phyloP scores from a whole-genome alignment of 106 monocot genomes.

The Apostasia ramifera region DNA sequence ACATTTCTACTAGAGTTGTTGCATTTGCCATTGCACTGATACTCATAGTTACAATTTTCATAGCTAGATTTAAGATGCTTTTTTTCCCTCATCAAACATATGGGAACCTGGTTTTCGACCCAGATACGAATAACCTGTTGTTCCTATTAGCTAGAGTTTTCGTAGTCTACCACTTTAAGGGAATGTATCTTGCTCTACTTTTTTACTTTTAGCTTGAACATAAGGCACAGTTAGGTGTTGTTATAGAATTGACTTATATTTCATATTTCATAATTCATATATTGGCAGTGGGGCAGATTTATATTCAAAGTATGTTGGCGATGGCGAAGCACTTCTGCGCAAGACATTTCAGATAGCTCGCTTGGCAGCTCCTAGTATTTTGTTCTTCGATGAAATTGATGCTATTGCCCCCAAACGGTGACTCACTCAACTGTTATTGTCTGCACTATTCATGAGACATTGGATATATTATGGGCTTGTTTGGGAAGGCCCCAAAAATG shows the following conservation, averaged over 20 bases:
- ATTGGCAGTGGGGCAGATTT: conserved; percentile 76
- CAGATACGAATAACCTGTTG: no score
- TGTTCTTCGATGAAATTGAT: conserved; percentile 97
- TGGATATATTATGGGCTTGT: no score
- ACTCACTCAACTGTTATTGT: background rate
- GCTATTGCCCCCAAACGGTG: conserved; percentile 91
- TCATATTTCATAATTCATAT: background rate
- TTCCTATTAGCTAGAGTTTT: no score
- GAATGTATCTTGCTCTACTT: background rate
- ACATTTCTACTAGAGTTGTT: no score
- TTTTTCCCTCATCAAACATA: no score
- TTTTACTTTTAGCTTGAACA: background rate
- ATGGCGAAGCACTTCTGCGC: conserved; percentile 85
- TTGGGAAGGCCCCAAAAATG: no score
- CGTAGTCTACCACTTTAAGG: no score
- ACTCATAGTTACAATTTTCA: no score
- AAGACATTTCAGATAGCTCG: conserved; percentile 82
- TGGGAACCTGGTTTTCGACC: no score
- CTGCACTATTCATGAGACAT: no score
- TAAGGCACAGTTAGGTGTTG: background rate
- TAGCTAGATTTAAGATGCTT: no score
- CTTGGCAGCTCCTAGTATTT: conserved; percentile 76
- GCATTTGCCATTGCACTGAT: no score
- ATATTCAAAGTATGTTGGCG: conserved; percentile 96
- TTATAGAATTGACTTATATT: conserved; percentile 5